These are phyloP conservation scores for Suillus sp. DNA, from an alignment of 768 basidiomycete species.

Conservation along the genomic window DNA sequence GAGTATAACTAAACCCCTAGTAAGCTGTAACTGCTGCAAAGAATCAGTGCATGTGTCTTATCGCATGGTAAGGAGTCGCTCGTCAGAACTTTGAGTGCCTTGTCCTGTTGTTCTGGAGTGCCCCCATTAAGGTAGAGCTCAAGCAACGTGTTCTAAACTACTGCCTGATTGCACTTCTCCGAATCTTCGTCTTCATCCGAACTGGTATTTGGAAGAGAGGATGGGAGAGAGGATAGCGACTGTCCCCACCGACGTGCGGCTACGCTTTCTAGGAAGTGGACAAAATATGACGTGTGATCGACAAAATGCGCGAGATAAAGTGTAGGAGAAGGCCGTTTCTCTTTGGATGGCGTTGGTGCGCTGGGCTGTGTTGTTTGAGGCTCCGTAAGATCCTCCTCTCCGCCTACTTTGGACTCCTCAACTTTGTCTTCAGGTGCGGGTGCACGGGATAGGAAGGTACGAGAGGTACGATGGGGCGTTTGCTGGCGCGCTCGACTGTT, in stretches of 20 bases:
- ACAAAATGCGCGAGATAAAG: conserved; percentile 95
- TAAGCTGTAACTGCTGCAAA: conserved; percentile 85
- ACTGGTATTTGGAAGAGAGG: conserved; percentile 15
- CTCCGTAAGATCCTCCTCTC: conserved; percentile 22
- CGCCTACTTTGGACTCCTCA: conserved; percentile 13
- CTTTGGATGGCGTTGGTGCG: conserved; percentile 19
- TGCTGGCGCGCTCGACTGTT: conserved; percentile 25
- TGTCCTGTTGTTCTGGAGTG: conserved; percentile 37
- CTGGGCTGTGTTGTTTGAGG: conserved; percentile 28
- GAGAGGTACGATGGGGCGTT: conserved; percentile 70
- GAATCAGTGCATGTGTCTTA: conserved; percentile 87
- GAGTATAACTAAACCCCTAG: conserved; percentile 80
- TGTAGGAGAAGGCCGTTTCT: conserved; percentile 72
- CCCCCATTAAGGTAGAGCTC: conserved; percentile 80
- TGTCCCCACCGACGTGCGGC: conserved; percentile 82
- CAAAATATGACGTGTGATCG: conserved; percentile 81
- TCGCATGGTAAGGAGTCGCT: conserved; percentile 75
- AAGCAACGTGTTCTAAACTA: conserved; percentile 94
- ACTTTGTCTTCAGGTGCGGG: conserved; percentile 33
- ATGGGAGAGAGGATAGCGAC: conserved; percentile 45
- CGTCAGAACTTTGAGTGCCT: conserved; percentile 73
- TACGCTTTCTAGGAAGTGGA: conserved; percentile 87
- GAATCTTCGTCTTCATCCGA: conserved; percentile 44
- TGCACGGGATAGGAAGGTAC: conserved; percentile 68
- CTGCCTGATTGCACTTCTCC: conserved; percentile 71